Percentiles rank a stretch among this genome's conserved stretches.
Evolutionary conservation across 495 filamentous ascomycete genomes (phyloP).

Genomic region (Tirmania nivea): DNA sequence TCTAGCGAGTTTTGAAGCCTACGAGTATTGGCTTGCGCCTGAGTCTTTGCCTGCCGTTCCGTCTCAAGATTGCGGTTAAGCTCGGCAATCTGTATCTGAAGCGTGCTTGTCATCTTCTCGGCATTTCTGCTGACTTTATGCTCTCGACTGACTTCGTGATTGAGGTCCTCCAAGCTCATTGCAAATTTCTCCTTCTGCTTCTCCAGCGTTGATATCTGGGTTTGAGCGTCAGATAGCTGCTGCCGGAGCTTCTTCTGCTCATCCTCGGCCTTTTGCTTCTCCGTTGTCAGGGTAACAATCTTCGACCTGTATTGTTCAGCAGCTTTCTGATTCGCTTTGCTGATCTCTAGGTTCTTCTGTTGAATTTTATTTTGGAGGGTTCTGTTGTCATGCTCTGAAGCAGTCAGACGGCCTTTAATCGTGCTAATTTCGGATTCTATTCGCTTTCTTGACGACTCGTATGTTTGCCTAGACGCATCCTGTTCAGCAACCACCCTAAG

Average conservation of each 20-base stretch:
- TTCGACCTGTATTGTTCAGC: conserved; percentile 68
- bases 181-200: conserved; percentile 93
- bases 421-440: conserved; percentile 83
- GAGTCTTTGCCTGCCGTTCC: conserved; percentile 62
- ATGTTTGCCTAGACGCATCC: conserved; percentile 70
- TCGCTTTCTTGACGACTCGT: conserved; percentile 25
- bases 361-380: conserved; percentile 87
- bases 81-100: conserved; percentile 68
- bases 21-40: conserved; percentile 68
- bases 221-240: conserved; percentile 69
- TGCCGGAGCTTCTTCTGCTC: conserved; percentile 59
- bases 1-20: conserved; percentile 61
- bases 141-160: conserved; percentile 77
- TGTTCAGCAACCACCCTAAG: conserved; percentile 69
- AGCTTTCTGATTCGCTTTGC: conserved; percentile 66
- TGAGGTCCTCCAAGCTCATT: conserved; percentile 73
- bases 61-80: conserved; percentile 74
- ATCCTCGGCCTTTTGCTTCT: conserved; percentile 68
- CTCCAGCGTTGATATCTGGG: conserved; percentile 66
- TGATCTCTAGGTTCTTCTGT: conserved; percentile 94
- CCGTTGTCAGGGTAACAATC: conserved; percentile 51
- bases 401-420: conserved; percentile 68
- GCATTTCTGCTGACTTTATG: conserved; percentile 80
- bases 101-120: conserved; percentile 69
- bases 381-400: conserved; percentile 95